Conservation (phyloP, 768 basidiomycete genomes). For the Tulasnella sp. region DNA sequence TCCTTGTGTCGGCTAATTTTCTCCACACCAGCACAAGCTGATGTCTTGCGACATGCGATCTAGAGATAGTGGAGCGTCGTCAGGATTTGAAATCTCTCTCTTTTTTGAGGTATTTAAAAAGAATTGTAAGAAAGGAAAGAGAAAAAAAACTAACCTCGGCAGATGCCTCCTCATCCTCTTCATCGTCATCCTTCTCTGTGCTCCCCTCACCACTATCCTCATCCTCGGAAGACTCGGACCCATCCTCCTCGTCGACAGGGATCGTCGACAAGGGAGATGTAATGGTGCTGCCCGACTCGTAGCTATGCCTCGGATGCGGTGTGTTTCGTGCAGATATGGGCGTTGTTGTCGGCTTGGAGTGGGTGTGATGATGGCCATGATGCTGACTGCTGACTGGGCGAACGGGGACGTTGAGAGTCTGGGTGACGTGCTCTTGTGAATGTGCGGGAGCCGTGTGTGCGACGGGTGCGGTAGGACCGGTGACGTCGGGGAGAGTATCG, state of each 20-base stretch:
- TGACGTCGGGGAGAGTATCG: not conserved
- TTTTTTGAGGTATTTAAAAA: not conserved
- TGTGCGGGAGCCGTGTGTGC: not conserved
- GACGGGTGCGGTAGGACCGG: not conserved
- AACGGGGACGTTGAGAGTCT: slow-evolving; percentile 1
- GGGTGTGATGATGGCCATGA: slow-evolving; percentile 3
- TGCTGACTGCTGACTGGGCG: not conserved
- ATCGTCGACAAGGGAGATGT: not conserved
- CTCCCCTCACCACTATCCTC: slow-evolving; percentile 17
- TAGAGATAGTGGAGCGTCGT: not conserved
- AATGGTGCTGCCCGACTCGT: not conserved
- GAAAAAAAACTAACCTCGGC: slow-evolving; percentile 5
- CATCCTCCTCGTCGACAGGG: slow-evolving; percentile 1
- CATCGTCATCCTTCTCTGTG: slow-evolving; percentile 17
- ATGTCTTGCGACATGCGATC: slow-evolving; percentile 4
- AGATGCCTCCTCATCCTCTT: slow-evolving; percentile 16
- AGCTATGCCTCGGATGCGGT: not conserved
- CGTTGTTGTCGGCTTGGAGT: not conserved
- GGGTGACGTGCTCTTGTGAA: slow-evolving; percentile 8
- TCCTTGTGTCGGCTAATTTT: slow-evolving; percentile 19
- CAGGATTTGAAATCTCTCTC: no score
- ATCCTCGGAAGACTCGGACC: slow-evolving; percentile 13
- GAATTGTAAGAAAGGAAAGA: not conserved
- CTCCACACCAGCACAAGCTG: slow-evolving; percentile 17
- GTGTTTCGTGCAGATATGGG: slow-evolving; percentile 1